Evolutionary conservation across 306 rosid species (phyloP).

Genomic region (Boehmeria nivea): DNA sequence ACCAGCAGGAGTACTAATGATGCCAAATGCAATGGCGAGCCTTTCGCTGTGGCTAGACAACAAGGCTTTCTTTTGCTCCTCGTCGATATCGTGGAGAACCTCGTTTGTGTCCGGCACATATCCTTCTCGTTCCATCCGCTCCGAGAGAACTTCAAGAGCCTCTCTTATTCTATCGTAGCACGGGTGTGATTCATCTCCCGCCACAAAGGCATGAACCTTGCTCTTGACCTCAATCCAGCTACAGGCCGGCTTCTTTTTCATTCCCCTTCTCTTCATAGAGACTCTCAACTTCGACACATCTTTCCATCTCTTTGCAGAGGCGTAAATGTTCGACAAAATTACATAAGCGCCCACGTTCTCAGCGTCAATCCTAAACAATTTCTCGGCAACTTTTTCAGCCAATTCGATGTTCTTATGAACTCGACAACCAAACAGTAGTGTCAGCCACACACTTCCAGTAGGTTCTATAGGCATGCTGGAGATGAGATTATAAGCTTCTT

Average conservation of each 20-base stretch:
- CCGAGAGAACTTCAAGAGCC: slow-evolving; percentile 52
- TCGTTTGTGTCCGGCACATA: slow-evolving; percentile 59
- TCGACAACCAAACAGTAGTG: slow-evolving; percentile 83
- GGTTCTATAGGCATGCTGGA: slow-evolving; percentile 51
- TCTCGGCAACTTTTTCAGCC: slow-evolving; percentile 68
- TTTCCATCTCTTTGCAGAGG: slow-evolving; percentile 72
- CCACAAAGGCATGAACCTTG: slow-evolving; percentile 59
- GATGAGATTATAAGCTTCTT: slow-evolving; percentile 65
- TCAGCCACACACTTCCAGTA: slow-evolving; percentile 77
- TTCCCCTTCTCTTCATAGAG: slow-evolving; percentile 46
- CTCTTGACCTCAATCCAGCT: slow-evolving; percentile 88
- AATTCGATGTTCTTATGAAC: slow-evolving; percentile 69
- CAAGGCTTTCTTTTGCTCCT: slow-evolving; percentile 60
- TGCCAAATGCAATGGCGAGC: slow-evolving; percentile 85
- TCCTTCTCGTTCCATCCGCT: slow-evolving; percentile 71
- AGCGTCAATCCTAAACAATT: slow-evolving; percentile 55
- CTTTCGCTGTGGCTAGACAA: slow-evolving; percentile 69
- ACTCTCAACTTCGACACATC: slow-evolving; percentile 68
- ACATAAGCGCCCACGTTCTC: slow-evolving; percentile 63
- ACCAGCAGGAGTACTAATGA: slow-evolving; percentile 72
- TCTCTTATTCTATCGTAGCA: slow-evolving; percentile 47
- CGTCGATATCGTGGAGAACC: slow-evolving; percentile 71
- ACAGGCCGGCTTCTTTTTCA: slow-evolving; percentile 80
- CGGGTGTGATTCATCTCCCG: slow-evolving; percentile 81
- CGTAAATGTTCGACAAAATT: slow-evolving; percentile 63